Conservation (phyloP, 2,329 filamentous ascomycete species). For the Purpureocillium takamizusanense region DNA sequence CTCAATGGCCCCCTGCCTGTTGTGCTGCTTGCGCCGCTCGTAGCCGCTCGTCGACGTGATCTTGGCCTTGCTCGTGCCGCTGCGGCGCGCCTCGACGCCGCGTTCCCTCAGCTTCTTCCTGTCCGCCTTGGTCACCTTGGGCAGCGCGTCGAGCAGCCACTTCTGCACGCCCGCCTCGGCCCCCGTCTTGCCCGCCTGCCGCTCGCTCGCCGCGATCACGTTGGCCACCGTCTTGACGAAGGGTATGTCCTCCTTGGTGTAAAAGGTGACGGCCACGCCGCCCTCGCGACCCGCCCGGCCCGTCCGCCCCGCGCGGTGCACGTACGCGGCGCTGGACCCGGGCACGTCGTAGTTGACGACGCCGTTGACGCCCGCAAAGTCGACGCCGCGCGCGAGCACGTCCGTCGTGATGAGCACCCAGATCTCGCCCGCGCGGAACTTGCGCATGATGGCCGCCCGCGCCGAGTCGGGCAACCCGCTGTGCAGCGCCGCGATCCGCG, state of each 20-base stretch:
- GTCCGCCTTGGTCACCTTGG: constrained; percentile 73
- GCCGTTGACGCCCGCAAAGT: constrained; percentile 90
- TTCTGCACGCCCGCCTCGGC: constrained; percentile 57
- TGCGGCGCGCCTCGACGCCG: constrained; percentile 65
- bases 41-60: constrained; percentile 81
- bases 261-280: constrained; percentile 86
- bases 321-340: constrained; percentile 79
- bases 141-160: constrained; percentile 84
- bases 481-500: constrained; percentile 83
- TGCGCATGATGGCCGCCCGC: constrained; percentile 74
- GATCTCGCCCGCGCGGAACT: constrained; percentile 83
- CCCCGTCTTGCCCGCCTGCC: constrained; percentile 47
- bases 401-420: constrained; percentile 98
- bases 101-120: constrained; percentile 73
- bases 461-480: constrained; percentile 70
- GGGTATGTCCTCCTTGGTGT: constrained; percentile 89
- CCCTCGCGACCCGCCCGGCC: constrained; percentile 81
- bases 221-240: constrained; percentile 87
- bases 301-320: constrained; percentile 87
- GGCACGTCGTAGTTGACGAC: constrained; percentile 98
- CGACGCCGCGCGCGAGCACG: constrained; percentile 81
- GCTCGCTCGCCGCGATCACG: constrained; percentile 78
- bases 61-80: constrained; percentile 35
- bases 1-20: constrained; percentile 52
- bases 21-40: constrained; percentile 61